Conservation (phyloP, 305 asterid species). For the Solanum hybrid region DNA sequence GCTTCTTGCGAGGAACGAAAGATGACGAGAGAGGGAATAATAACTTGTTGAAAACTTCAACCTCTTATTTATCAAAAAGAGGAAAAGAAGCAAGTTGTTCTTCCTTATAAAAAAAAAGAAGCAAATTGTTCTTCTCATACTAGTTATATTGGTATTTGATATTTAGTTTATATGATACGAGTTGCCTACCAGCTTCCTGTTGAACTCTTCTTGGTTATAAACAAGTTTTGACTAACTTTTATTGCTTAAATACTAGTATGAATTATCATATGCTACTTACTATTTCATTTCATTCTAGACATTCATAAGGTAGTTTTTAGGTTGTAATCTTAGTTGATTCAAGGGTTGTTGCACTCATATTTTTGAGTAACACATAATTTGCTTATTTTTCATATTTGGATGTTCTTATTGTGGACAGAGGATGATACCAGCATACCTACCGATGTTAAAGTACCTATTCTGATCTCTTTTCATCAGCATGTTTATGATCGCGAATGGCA, state of each 20-base stretch:
- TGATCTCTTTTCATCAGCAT: slow-evolving; percentile 72
- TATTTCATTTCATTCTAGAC: neutral
- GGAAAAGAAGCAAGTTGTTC: neutral
- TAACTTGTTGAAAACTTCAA: neutral
- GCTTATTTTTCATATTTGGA: slow-evolving; percentile 1
- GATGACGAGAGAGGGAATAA: neutral
- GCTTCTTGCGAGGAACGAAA: neutral
- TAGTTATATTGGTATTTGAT: neutral
- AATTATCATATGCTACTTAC: neutral
- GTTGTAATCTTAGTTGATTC: neutral
- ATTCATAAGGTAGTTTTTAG: neutral
- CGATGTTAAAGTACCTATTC: slow-evolving; percentile 76
- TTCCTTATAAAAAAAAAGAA: neutral
- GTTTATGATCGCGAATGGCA: slow-evolving; percentile 75
- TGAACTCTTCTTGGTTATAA: neutral
- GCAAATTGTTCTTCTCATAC: neutral
- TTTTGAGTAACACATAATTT: neutral
- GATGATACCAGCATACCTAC: slow-evolving; percentile 84
- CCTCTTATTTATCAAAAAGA: neutral
- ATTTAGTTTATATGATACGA: neutral
- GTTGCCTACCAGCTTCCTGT: neutral
- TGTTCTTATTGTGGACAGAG: slow-evolving; percentile 43
- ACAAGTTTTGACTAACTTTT: neutral
- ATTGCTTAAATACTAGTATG: neutral
- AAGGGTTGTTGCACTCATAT: neutral